Percentiles rank a stretch among this genome's conserved stretches.
phyloP scores from a whole-genome alignment of 805 yeast genomes.

The Wickerhamiella australiensis region DNA sequence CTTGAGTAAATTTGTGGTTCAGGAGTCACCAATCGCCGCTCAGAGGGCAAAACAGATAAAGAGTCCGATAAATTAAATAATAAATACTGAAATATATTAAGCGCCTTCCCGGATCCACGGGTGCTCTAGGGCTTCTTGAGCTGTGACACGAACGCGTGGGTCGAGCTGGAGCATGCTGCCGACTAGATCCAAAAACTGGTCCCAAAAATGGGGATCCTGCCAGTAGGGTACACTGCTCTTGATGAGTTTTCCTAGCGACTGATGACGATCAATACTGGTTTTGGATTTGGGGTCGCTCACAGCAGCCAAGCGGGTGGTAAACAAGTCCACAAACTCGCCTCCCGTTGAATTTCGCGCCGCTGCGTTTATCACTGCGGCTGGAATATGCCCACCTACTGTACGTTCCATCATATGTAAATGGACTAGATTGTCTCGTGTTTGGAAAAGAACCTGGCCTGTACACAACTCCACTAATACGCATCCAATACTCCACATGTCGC shows the following conservation, averaged over 20 bases:
- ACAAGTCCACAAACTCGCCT: conserved; percentile 13
- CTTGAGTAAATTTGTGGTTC: too few relatives aligned
- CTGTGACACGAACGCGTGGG: conserved; percentile 60
- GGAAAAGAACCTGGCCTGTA: conserved; percentile 89
- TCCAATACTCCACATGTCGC: conserved; percentile 95
- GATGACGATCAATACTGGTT: conserved; percentile 15
- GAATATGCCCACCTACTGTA: conserved; percentile 43
- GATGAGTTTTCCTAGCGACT: conserved; percentile 16
- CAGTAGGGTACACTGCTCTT: conserved; percentile 14
- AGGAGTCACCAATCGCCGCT: too few relatives aligned
- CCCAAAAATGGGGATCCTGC: conserved; percentile 63
- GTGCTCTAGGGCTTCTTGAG: conserved; percentile 63
- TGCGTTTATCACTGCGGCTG: conserved; percentile 19
- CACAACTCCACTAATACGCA: conserved; percentile 83
- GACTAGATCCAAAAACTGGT: conserved; percentile 59
- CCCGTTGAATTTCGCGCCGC: conserved; percentile 21
- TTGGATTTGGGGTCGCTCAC: conserved; percentile 13
- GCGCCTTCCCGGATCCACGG: conserved; percentile 40
- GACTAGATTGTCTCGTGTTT: conserved; percentile 87
- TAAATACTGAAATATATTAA: background rate
- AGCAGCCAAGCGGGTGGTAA: conserved; percentile 13
- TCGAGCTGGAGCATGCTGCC: conserved; percentile 55
- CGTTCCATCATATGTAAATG: conserved; percentile 93
- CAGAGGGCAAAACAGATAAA: background rate
- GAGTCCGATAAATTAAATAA: background rate